A percentile compares a stretch with the other conserved stretches of the same genome.
Evolutionary conservation across 1,284 basidiomycete species (phyloP).

Genomic region (Erythrobasidium hasegawianum): DNA sequence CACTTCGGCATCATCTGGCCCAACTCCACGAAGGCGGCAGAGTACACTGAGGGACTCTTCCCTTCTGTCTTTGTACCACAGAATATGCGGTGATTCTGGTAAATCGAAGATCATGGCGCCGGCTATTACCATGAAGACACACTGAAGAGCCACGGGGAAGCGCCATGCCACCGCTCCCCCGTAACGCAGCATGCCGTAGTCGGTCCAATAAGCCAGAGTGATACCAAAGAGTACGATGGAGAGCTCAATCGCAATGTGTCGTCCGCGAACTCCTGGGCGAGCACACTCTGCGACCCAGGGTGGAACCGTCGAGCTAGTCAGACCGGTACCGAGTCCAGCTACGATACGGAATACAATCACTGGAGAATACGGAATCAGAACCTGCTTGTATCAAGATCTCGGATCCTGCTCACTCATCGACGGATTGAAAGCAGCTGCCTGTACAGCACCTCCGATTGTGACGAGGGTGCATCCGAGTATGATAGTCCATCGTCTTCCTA

Average conservation of each 20-base stretch:
- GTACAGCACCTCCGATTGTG: slow-evolving; percentile 24
- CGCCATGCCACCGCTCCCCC: slow-evolving; percentile 28
- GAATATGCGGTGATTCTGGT: slow-evolving; percentile 19
- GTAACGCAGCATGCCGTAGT: slow-evolving; percentile 28
- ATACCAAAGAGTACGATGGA: slow-evolving; percentile 26
- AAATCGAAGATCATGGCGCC: slow-evolving; percentile 16
- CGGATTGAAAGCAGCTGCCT: slow-evolving; percentile 25
- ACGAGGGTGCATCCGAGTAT: slow-evolving; percentile 18
- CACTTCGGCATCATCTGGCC: neutral
- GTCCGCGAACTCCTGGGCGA: slow-evolving; percentile 13
- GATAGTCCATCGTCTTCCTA: slow-evolving; percentile 23
- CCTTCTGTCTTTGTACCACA: slow-evolving; percentile 11
- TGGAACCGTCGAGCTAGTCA: slow-evolving; percentile 14
- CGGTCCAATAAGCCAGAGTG: slow-evolving; percentile 28
- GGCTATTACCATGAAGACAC: slow-evolving; percentile 20
- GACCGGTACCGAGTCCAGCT: slow-evolving; percentile 21
- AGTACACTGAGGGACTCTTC: slow-evolving; percentile 18
- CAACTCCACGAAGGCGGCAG: slow-evolving; percentile 5
- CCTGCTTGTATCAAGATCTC: neutral
- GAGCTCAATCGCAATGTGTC: slow-evolving; percentile 23
- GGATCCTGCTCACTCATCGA: slow-evolving; percentile 11
- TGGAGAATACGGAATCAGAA: too few species aligned
- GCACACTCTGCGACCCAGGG: slow-evolving; percentile 26
- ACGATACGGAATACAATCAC: slow-evolving; percentile 27
- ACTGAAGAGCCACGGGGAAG: slow-evolving; percentile 27